phyloP scores from a whole-genome alignment of 495 filamentous ascomycete species.

The Penicillium goetzii region DNA sequence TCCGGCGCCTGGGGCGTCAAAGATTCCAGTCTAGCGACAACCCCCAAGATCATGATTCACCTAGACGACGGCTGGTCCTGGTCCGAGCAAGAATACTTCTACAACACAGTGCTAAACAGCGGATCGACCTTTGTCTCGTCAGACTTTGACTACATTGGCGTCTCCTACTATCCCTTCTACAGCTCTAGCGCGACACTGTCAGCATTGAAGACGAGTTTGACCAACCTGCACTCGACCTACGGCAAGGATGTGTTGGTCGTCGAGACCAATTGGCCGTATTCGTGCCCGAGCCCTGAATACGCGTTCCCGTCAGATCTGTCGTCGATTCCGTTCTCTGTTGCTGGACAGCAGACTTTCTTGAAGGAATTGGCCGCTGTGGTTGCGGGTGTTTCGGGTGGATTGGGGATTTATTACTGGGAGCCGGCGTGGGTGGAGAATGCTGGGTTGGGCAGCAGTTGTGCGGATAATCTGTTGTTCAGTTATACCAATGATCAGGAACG shows the following conservation, averaged over 20 bases:
- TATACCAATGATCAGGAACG: slow-evolving; percentile 34
- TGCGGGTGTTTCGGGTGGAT: slow-evolving; percentile 46
- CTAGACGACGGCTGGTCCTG: slow-evolving; percentile 73
- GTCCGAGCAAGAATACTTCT: slow-evolving; percentile 65
- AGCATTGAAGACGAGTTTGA: slow-evolving; percentile 57
- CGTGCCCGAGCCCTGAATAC: slow-evolving; percentile 57
- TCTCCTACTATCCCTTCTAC: slow-evolving; percentile 74
- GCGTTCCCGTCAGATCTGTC: slow-evolving; percentile 61
- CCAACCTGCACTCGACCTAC: slow-evolving; percentile 61
- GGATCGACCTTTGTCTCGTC: slow-evolving; percentile 50
- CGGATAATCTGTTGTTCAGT: slow-evolving; percentile 52
- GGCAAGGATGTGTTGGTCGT: slow-evolving; percentile 64
- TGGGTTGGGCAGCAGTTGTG: slow-evolving; percentile 58
- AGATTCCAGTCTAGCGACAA: slow-evolving; percentile 57
- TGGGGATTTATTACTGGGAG: slow-evolving; percentile 73
- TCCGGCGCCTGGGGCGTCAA: slow-evolving; percentile 65
- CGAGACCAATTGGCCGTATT: slow-evolving; percentile 70
- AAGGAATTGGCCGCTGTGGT: slow-evolving; percentile 58
- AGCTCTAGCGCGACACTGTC: slow-evolving; percentile 57
- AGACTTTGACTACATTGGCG: slow-evolving; percentile 71
- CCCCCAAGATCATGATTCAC: slow-evolving; percentile 69
- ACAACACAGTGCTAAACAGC: slow-evolving; percentile 57
- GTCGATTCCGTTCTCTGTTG: slow-evolving; percentile 61
- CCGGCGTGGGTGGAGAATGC: slow-evolving; percentile 70
- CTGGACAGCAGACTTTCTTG: slow-evolving; percentile 63